Base-by-base conservation (phyloP, 2,329 filamentous ascomycete species). In the Orbilia brochopaga region DNA sequence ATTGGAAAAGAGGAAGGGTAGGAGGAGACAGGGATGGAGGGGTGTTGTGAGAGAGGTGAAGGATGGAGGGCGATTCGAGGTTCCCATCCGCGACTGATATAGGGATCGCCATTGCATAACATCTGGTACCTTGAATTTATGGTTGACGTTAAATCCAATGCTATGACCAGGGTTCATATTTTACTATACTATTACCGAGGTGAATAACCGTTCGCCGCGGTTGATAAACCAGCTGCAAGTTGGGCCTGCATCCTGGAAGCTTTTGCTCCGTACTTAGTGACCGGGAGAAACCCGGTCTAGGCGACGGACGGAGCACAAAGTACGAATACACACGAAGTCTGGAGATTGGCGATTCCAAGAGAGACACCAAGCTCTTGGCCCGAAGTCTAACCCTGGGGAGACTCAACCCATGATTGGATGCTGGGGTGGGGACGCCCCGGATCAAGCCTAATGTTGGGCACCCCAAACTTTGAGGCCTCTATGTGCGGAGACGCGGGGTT, bases 401-500 rank as follows among this genome's bases (percentile, higher is more conserved):
- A 13, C 15, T 15, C 40, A n/a, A 19, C 15, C 4, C 5, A 35
- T 64, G 55, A 65, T 72, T 65, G 55, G 60, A 13, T 50, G 44
- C 17, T 2, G 7, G 17, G 10, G 55, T 65, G 67, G 67, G 44
- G 54, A 61, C 17, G 46, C 35, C 60, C 60, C 60, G 50, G 60
- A 65, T 72, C 32, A 17, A 64, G 60, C 67, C 8, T 32, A 57
- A 65, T 50, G 67, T 32, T 54, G n/a, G 30, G 30, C 42, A 61
- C 67, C 50, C 63, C 46, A 64, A 64, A 61, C n/a, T 55, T 59
- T 55, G 53, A 59, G n/a, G 19, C 42, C 40, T 61, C 64, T 52
- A 58, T 56, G 58, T 72, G 67, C 67, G 67, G 67, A 61, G 67
- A 72, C 60, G 67, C 56, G 67, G 67, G 67, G 67, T 64, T 61